Conservation (phyloP, 164 flowering plant species). For the Sedum album region DNA sequence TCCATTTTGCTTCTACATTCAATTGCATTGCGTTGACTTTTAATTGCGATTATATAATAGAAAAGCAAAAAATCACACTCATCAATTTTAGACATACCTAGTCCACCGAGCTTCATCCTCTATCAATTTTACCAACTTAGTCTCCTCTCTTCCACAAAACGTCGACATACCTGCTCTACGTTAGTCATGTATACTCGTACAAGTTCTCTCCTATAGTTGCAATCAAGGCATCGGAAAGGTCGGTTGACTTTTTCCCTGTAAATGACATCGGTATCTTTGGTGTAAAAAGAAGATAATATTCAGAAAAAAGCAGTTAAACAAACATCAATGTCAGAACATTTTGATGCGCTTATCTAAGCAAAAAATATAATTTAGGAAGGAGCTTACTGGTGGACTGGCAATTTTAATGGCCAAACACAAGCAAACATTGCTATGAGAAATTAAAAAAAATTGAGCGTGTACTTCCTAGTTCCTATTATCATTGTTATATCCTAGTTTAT, state of each 20-base stretch:
- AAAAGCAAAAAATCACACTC: not conserved
- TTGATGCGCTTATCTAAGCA: not conserved
- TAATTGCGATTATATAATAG: not conserved
- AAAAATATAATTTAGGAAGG: not conserved
- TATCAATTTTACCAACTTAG: constrained; percentile 70
- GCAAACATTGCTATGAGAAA: not conserved
- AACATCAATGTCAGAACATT: not conserved
- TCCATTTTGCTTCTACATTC: not conserved
- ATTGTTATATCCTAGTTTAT: no score
- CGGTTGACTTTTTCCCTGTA: constrained; percentile 80
- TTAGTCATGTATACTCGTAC: constrained; percentile 84
- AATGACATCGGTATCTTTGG: constrained; percentile 7
- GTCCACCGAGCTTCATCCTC: constrained; percentile 88
- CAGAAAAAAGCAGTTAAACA: not conserved
- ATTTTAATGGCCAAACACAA: not conserved
- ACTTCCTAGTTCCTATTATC: no score
- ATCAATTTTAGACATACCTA: constrained; percentile 28
- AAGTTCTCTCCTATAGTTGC: constrained; percentile 91
- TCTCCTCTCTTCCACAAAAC: constrained; percentile 81
- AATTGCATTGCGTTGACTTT: not conserved
- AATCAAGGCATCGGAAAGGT: constrained; percentile 90
- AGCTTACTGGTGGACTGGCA: not conserved
- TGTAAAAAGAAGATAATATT: not conserved
- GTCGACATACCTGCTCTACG: constrained; percentile 82
- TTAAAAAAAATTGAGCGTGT: not conserved